phyloP scores from a whole-genome alignment of 2,329 filamentous ascomycete species.

The Microthyrium microscopicum region DNA sequence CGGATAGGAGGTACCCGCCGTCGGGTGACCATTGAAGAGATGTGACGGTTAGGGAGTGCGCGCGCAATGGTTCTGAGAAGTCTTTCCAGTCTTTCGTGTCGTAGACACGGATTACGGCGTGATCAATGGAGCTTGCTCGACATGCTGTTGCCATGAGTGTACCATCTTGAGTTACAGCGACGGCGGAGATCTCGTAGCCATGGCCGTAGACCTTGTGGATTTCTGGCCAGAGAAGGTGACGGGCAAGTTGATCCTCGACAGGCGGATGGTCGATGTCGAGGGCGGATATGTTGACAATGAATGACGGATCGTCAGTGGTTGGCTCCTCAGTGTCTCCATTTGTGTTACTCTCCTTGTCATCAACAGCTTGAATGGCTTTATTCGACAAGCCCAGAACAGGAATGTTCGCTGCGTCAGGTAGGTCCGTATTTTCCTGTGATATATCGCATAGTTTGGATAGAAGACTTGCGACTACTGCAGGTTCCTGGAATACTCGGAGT shows the following conservation, averaged over 20 bases:
- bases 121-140: constrained; percentile 79
- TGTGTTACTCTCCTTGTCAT: constrained; percentile 16
- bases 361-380: constrained; percentile 55
- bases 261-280: constrained; percentile 59
- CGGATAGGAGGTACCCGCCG: constrained; percentile 62
- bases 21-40: constrained; percentile 63
- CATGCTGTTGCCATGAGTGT: constrained; percentile 76
- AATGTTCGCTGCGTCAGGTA: constrained; percentile 85
- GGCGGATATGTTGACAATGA: constrained; percentile 40
- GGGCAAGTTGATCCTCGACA: constrained; percentile 73
- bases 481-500: constrained; percentile 87
- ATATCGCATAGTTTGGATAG: constrained; percentile 53
- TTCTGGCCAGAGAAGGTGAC: constrained; percentile 90
- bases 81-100: constrained; percentile 81
- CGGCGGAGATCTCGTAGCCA: constrained; percentile 86
- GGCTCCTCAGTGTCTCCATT: constrained; percentile 36
- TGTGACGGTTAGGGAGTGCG: constrained; percentile 75
- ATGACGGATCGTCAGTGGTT: constrained; percentile 40
- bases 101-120: constrained; percentile 85
- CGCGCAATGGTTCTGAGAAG: constrained; percentile 63
- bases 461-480: constrained; percentile 63
- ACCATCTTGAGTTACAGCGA: constrained; percentile 62
- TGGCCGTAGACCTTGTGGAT: constrained; percentile 94
- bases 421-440: constrained; percentile 11
- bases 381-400: constrained; percentile 91